Base-by-base conservation (phyloP, 495 filamentous ascomycete genomes). In the Bombardia bombarda region DNA sequence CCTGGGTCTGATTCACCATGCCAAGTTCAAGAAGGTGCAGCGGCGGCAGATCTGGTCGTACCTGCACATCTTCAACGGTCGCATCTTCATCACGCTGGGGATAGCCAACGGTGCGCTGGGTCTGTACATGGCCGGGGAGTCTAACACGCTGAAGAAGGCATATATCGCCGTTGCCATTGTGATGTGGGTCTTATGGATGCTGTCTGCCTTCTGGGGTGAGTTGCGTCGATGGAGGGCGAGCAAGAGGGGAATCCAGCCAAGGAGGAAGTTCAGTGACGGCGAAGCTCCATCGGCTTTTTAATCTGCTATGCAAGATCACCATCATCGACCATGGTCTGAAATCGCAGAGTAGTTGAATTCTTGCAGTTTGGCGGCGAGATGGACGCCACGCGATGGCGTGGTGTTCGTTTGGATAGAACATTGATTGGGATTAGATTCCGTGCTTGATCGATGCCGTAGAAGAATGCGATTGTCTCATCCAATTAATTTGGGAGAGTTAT, bases 51-150 rank as follows among this genome's bases (percentile, higher is more conserved):
- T 65, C 4, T 75, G 71, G 65, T 74, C 71, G 1, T 62, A 78
- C 47, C 41, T 67, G 8, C 84, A 89, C 57, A 67, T 83, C 32
- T 83, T 83, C 79, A 69, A 74, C 47, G 84, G 84, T 1, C 73
- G 84, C 0, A 21, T 61, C n/a, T 50, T 76, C 12, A 69, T 89
- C 17, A 62, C 73, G 0, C 61, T 84, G 4, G 84, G 79, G 1
- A 74, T 86, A 34, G 67, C 84, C 42, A 87, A 88, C 60, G 84
- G 74, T 20, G 82, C 76, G 0, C 58, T 86, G 12, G 84, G 83
- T 0, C 65, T 86, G 24, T 52, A 61, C 20, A 54, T 81, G 12
- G 65, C 74, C 6, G 55, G 56, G 16, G 61, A 52, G 3, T 38
- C 45, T 10, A 24, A 42, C 32, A 45, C 36, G 17, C 19, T 57